phyloP scores from a whole-genome alignment of 257 asterid species.

The Fraxinus anomala region DNA sequence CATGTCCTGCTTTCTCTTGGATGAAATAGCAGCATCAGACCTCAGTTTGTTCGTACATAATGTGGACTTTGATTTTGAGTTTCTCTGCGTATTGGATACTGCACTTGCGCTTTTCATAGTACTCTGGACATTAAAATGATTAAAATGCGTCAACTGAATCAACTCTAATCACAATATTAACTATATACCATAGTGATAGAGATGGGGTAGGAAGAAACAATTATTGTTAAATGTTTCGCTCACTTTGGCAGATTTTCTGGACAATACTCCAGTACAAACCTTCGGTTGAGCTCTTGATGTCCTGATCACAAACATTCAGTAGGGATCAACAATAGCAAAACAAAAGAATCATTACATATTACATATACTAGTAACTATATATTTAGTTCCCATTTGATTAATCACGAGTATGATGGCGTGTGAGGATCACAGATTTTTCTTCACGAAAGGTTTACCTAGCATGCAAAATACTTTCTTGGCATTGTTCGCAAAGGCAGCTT shows the following conservation, averaged over 20 bases:
- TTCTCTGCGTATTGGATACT: constrained; percentile 39
- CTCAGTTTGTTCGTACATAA: constrained; percentile 42
- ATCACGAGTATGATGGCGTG: background rate
- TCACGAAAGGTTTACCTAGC: background rate
- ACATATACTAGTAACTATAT: constrained; percentile 10
- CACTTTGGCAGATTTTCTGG: constrained; percentile 60
- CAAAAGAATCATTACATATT: constrained; percentile 13
- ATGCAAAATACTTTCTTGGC: background rate
- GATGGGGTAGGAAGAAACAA: constrained; percentile 15
- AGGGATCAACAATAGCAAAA: constrained; percentile 17
- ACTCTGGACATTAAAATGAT: constrained; percentile 43
- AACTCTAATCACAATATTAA: constrained; percentile 13
- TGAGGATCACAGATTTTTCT: background rate
- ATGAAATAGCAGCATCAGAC: constrained; percentile 43
- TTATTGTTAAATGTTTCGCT: constrained; percentile 32
- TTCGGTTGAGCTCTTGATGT: constrained; percentile 53
- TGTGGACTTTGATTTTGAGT: constrained; percentile 40
- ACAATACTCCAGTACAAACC: constrained; percentile 39
- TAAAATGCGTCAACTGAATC: constrained; percentile 7
- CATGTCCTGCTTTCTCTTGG: constrained; percentile 50
- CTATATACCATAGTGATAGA: constrained; percentile 2
- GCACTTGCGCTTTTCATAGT: constrained; percentile 34
- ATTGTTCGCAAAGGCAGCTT: constrained; percentile 22
- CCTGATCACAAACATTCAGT: constrained; percentile 44
- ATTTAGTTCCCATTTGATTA: background rate